Percentiles rank a stretch among this genome's conserved stretches.
Conservation (phyloP, 2,329 filamentous ascomycete genomes). For the Penicillium sp. region DNA sequence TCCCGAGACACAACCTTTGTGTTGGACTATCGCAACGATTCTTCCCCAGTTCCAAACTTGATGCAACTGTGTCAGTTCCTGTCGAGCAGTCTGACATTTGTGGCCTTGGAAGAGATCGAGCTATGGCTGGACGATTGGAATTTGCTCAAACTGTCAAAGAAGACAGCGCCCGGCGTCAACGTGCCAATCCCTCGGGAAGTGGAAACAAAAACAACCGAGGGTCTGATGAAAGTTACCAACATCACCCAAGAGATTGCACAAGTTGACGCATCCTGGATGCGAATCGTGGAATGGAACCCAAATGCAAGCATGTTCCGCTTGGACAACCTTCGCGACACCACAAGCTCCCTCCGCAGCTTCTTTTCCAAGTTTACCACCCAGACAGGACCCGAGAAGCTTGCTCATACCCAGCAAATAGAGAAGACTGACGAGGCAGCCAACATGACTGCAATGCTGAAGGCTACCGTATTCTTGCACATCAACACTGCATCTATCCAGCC, state of each 20-base stretch:
- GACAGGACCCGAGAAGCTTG: slow-evolving; percentile 44
- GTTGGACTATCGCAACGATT: slow-evolving; percentile 87
- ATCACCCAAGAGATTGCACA: slow-evolving; percentile 86
- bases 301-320: slow-evolving; percentile 47
- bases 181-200: slow-evolving; percentile 76
- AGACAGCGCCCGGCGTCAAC: slow-evolving; percentile 73
- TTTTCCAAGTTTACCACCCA: slow-evolving; percentile 75
- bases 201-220: slow-evolving; percentile 79
- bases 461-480: slow-evolving; percentile 84
- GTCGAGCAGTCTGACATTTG: slow-evolving; percentile 93
- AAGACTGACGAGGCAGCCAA: slow-evolving; percentile 69
- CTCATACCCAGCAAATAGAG: slow-evolving; percentile 55
- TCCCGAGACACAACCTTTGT: slow-evolving; percentile 85
- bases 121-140: slow-evolving; percentile 88
- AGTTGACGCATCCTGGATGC: slow-evolving; percentile 89
- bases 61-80: slow-evolving; percentile 88
- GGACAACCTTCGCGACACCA: slow-evolving; percentile 45
- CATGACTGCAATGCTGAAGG: slow-evolving; percentile 68
- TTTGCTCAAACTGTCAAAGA: slow-evolving; percentile 78
- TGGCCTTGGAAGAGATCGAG: slow-evolving; percentile 83
- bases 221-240: slow-evolving; percentile 80
- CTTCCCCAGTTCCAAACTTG: slow-evolving; percentile 82
- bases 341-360: slow-evolving; percentile 72
- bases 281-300: slow-evolving; percentile 80
- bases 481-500: slow-evolving; percentile 83